phyloP scores from a whole-genome alignment of 2,329 filamentous ascomycete genomes.

The Gnomoniopsis smithogilvyi region DNA sequence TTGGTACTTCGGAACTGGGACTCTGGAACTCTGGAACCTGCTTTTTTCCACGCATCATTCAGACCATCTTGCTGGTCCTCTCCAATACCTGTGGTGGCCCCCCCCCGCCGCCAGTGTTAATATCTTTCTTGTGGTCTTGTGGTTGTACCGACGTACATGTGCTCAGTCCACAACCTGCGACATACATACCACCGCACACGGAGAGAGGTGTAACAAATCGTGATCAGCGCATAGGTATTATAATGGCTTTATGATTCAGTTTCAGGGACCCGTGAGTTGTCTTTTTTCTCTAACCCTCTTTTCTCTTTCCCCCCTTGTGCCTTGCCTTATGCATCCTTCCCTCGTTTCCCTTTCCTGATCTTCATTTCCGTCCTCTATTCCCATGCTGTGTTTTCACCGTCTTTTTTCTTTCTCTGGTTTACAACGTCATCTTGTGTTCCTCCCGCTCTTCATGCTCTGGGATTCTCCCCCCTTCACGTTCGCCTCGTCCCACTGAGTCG shows the following conservation, averaged over 20 bases:
- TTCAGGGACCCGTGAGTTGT: slow-evolving; percentile 14
- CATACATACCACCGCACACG: slow-evolving; percentile 13
- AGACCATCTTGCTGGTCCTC: slow-evolving; percentile 1
- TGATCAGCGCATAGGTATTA: slow-evolving; percentile 12
- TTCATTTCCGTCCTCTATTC: not conserved
- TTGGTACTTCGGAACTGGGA: not conserved
- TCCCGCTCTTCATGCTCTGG: not conserved
- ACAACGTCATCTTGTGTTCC: not conserved
- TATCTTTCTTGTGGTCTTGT: slow-evolving; percentile 7
- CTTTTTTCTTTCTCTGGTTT: not conserved
- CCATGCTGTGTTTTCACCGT: not conserved
- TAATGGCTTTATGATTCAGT: slow-evolving; percentile 14
- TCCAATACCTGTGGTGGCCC: slow-evolving; percentile 8
- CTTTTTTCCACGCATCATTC: not conserved
- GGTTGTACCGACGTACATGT: slow-evolving; percentile 10
- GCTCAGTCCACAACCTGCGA: slow-evolving; percentile 16
- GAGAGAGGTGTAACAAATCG: slow-evolving; percentile 11
- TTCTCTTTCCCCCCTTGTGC: not conserved
- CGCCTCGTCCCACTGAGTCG: slow-evolving; percentile 4
- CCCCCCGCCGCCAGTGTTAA: slow-evolving; percentile 1
- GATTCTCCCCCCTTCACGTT: slow-evolving; percentile 1
- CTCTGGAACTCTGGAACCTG: not conserved
- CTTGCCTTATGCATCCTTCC: not conserved
- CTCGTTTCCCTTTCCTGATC: not conserved
- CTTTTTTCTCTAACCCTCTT: not conserved